Percentiles rank a stretch among this genome's conserved stretches.
phyloP scores from a whole-genome alignment of 2,329 filamentous ascomycete species.

The Trichoderma sp. region DNA sequence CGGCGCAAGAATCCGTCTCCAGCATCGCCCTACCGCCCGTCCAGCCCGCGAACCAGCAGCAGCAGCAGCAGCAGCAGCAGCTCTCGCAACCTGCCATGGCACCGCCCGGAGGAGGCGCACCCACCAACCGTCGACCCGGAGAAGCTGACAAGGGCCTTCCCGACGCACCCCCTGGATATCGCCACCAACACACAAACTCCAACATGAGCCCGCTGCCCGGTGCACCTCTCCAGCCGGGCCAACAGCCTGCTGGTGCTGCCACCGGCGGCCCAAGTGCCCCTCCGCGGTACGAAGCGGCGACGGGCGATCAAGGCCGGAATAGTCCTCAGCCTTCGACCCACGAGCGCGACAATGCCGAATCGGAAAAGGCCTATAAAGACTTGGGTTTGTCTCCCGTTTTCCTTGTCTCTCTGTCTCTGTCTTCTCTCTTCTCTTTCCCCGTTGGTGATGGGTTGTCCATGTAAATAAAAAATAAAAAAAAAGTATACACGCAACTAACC shows the following conservation, averaged over 20 bases:
- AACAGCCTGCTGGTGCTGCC: conserved; percentile 28
- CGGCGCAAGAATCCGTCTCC: conserved; percentile 35
- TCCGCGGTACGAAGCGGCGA: conserved; percentile 44
- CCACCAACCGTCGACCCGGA: conserved; percentile 45
- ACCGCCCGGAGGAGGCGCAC: conserved; percentile 42
- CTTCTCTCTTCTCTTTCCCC: background rate
- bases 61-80: conserved; percentile 22
- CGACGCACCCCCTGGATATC: conserved; percentile 51
- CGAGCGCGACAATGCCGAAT: conserved; percentile 43
- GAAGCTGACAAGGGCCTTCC: conserved; percentile 49
- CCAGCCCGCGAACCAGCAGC: conserved; percentile 29
- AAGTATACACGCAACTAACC: background rate
- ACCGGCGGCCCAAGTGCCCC: conserved; percentile 36
- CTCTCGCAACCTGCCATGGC: conserved; percentile 42
- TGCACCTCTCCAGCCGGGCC: conserved; percentile 25
- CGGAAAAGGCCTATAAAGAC: conserved; percentile 57
- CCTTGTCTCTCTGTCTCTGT: no score
- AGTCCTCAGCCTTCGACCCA: conserved; percentile 51
- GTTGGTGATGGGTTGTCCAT: background rate
- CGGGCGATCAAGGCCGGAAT: conserved; percentile 49
- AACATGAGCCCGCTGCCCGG: conserved; percentile 41
- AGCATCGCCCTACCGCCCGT: conserved; percentile 29
- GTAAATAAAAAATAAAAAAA: no score
- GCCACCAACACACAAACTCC: conserved; percentile 50
- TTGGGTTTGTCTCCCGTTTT: conserved; percentile 44